Conservation (phyloP, 176 grass and related monocot species). For the Canna indica region DNA sequence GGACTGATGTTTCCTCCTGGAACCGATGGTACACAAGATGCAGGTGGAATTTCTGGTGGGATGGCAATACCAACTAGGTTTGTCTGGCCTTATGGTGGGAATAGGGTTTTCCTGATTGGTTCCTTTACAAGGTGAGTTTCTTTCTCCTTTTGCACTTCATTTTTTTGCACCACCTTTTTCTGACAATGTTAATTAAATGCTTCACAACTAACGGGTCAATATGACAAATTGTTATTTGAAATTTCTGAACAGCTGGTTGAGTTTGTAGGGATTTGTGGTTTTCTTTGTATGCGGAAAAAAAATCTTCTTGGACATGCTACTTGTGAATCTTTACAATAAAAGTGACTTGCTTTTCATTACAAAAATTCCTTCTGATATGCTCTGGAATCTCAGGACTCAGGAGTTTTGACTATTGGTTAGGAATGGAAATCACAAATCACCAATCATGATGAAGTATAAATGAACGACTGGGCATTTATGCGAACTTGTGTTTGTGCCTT, state of each 20-base stretch:
- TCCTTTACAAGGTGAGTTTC: slow-evolving; percentile 60
- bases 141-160: not conserved
- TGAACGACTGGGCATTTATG: not conserved
- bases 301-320: not conserved
- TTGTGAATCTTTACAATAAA: not conserved
- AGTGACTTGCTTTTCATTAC: no score
- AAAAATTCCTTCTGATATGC: no score
- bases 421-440: not conserved
- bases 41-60: slow-evolving; percentile 32
- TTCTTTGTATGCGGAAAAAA: not conserved
- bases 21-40: slow-evolving; percentile 50
- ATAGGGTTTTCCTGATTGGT: slow-evolving; percentile 63
- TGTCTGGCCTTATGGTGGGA: slow-evolving; percentile 90
- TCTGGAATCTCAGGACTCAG: no score
- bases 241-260: not conserved
- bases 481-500: not conserved
- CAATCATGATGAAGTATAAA: not conserved
- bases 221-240: not conserved
- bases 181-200: not conserved
- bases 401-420: no score
- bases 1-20: slow-evolving; percentile 61
- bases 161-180: not conserved
- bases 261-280: not conserved
- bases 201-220: not conserved
- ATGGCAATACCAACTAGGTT: slow-evolving; percentile 44